Conservation (phyloP, 768 basidiomycete genomes). For the Tricholoma hemisulphureum region DNA sequence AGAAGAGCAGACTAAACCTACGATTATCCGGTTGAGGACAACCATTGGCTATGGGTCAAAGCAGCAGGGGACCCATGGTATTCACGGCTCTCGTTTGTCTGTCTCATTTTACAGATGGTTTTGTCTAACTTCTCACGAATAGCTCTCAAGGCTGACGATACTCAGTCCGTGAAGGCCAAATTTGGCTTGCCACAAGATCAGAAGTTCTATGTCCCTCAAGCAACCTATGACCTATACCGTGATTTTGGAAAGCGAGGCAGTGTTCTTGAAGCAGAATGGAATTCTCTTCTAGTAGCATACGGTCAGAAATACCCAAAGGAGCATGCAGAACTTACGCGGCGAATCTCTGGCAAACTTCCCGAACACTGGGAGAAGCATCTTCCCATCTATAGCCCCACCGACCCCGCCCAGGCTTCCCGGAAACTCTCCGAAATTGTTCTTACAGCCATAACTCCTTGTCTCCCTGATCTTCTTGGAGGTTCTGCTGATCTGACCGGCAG, state of each 20-base stretch:
- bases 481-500: constrained; percentile 91
- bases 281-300: constrained; percentile 64
- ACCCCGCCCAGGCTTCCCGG: constrained; percentile 85
- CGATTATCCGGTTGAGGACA: constrained; percentile 81
- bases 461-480: constrained; percentile 88
- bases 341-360: constrained; percentile 81
- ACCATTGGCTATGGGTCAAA: constrained; percentile 95
- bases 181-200: constrained; percentile 78
- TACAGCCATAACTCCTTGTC: constrained; percentile 63
- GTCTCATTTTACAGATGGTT: background rate
- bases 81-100: constrained; percentile 86
- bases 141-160: constrained; percentile 94
- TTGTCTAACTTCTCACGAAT: background rate
- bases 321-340: constrained; percentile 81
- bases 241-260: constrained; percentile 72
- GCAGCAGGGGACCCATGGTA: constrained; percentile 89
- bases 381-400: constrained; percentile 80
- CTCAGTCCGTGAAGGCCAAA: constrained; percentile 76
- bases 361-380: constrained; percentile 83
- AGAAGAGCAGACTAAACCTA: constrained; percentile 77
- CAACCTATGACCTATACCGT: constrained; percentile 66
- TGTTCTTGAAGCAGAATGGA: constrained; percentile 73
- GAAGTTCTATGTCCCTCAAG: constrained; percentile 75
- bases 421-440: constrained; percentile 92
- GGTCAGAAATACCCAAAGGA: constrained; percentile 77